Evolutionary conservation across 2,329 filamentous ascomycete genomes (phyloP).

Genomic region (Geosmithia flava): DNA sequence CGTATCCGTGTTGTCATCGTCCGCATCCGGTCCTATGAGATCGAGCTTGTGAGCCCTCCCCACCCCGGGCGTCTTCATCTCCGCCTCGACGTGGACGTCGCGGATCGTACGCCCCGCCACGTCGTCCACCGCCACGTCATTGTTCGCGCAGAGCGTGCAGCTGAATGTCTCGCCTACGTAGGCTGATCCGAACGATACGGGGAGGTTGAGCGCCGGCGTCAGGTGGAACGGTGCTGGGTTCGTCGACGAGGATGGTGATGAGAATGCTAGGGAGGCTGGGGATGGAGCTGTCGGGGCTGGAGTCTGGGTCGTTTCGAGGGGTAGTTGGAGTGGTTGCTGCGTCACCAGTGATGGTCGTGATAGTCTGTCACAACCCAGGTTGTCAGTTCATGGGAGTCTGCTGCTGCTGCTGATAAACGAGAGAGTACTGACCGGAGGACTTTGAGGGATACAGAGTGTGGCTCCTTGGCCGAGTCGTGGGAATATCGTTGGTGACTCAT

Average conservation of each 20-base stretch:
- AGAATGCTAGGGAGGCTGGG: slow-evolving; percentile 66
- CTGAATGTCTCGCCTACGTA: slow-evolving; percentile 94
- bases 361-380: slow-evolving; percentile 49
- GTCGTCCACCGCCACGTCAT: slow-evolving; percentile 39
- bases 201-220: slow-evolving; percentile 63
- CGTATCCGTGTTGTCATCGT: background rate
- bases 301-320: slow-evolving; percentile 16
- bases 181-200: slow-evolving; percentile 82
- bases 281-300: slow-evolving; percentile 18
- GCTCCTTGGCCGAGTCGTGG: slow-evolving; percentile 54
- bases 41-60: slow-evolving; percentile 48
- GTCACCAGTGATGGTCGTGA: slow-evolving; percentile 68
- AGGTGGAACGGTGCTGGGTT: slow-evolving; percentile 46
- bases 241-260: slow-evolving; percentile 20
- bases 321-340: slow-evolving; percentile 50
- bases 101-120: slow-evolving; percentile 41
- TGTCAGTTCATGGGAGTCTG: too few relatives aligned
- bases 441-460: slow-evolving; percentile 68
- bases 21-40: slow-evolving; percentile 21
- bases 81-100: slow-evolving; percentile 72
- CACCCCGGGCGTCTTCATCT: slow-evolving; percentile 80
- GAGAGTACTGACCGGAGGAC: slow-evolving; percentile 45
- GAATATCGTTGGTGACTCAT: slow-evolving; percentile 51
- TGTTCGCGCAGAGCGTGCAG: slow-evolving; percentile 93
- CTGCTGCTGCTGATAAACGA: background rate